Percentiles rank a stretch among this genome's conserved stretches.
Evolutionary conservation across 2,329 filamentous ascomycete genomes (phyloP).

Genomic region (Cryphonectria naterciae): DNA sequence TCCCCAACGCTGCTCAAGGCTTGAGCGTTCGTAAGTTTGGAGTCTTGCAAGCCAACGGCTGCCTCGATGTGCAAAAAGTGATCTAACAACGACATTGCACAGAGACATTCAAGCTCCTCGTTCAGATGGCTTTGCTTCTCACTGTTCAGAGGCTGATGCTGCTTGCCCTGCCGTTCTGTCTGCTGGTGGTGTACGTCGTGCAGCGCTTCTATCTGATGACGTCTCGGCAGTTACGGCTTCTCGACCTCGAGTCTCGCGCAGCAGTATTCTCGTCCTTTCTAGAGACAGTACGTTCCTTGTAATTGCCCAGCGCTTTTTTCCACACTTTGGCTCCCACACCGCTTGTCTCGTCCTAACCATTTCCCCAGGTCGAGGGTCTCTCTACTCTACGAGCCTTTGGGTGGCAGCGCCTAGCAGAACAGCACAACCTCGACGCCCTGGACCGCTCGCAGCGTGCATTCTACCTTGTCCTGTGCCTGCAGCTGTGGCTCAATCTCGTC

Average conservation of each 20-base stretch:
- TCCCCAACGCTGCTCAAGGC: conserved; percentile 42
- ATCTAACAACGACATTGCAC: conserved; percentile 29
- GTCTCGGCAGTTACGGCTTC: conserved; percentile 58
- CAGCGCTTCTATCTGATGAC: conserved; percentile 59
- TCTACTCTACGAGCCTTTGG: conserved; percentile 53
- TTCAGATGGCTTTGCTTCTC: conserved; percentile 49
- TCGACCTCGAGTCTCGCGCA: conserved; percentile 59
- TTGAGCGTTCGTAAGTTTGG: conserved; percentile 41
- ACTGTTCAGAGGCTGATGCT: conserved; percentile 50
- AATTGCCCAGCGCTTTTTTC: conserved; percentile 23
- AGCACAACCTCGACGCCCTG: conserved; percentile 36
- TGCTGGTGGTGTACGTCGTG: conserved; percentile 47
- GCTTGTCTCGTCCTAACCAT: background rate
- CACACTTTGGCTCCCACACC: background rate
- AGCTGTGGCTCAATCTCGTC: conserved; percentile 57
- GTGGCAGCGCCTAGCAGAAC: conserved; percentile 41
- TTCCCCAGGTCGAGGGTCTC: conserved; percentile 1
- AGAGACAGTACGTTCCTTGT: conserved; percentile 39
- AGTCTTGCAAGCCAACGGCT: conserved; percentile 19
- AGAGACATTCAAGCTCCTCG: conserved; percentile 43
- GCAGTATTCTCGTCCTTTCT: conserved; percentile 48
- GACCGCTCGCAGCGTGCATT: conserved; percentile 53
- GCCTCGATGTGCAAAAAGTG: background rate
- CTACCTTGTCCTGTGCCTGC: conserved; percentile 54
- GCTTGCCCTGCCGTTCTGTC: conserved; percentile 50